Evolutionary conservation across 208 protist species (phyloP).

Genomic region (Trypanosoma conorhini): DNA sequence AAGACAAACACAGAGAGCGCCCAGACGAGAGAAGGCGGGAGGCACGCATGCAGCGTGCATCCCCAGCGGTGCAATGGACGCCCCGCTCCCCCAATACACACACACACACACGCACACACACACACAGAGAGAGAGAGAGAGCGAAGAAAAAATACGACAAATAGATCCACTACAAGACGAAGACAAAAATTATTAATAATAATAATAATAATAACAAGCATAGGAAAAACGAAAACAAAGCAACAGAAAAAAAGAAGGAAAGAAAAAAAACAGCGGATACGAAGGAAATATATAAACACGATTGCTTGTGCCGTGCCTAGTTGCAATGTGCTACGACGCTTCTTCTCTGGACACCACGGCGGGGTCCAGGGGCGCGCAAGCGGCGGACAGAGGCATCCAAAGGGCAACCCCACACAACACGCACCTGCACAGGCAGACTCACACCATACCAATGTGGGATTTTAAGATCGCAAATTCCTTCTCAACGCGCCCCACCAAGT

Average conservation of each 20-base stretch:
- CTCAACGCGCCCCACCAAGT: conserved; percentile 5
- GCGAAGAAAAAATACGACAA: not conserved
- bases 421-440: not conserved
- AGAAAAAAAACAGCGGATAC: not conserved
- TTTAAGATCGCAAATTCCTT: conserved; percentile 3
- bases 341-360: not conserved
- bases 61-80: not conserved
- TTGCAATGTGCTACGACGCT: not conserved
- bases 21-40: not conserved
- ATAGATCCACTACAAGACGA: no score
- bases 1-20: no score
- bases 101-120: not conserved
- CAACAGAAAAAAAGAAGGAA: not conserved
- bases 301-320: not conserved
- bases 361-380: not conserved
- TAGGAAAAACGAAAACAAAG: not conserved
- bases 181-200: no score
- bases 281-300: not conserved
- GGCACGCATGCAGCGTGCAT: not conserved
- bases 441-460: not conserved
- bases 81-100: not conserved
- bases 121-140: conserved; percentile 5
- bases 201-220: no score
- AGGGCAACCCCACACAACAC: not conserved
- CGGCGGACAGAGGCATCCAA: not conserved